phyloP scores from a whole-genome alignment of 2,329 filamentous ascomycete genomes.

The Biscogniauxia mediterranea region DNA sequence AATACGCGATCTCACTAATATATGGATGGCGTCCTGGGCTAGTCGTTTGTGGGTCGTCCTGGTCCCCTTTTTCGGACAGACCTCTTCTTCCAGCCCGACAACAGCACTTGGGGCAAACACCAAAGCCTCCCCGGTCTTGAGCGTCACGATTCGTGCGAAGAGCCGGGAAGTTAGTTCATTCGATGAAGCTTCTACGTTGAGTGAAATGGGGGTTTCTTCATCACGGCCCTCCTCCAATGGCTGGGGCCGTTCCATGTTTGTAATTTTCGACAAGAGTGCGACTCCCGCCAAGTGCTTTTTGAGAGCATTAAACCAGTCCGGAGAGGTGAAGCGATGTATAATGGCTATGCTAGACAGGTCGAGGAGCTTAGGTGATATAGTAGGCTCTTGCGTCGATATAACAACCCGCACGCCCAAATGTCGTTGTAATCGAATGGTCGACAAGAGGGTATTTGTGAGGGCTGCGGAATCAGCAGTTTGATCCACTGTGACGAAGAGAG shows the following conservation, averaged over 20 bases:
- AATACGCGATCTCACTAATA: conserved; percentile 41
- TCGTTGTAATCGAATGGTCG: conserved; percentile 66
- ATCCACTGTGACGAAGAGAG: conserved; percentile 39
- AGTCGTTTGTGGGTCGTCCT: conserved; percentile 27
- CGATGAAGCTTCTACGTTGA: background rate
- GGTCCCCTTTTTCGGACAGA: conserved; percentile 1
- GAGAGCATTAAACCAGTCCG: conserved; percentile 13
- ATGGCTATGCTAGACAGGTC: conserved; percentile 71
- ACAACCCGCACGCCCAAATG: conserved; percentile 66
- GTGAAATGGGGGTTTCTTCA: no score
- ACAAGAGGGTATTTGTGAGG: conserved; percentile 62
- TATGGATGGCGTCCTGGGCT: conserved; percentile 39
- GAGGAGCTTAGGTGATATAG: conserved; percentile 64
- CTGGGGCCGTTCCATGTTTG: background rate
- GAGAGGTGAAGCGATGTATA: conserved; percentile 67
- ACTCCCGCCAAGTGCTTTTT: conserved; percentile 14
- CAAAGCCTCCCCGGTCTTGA: conserved; percentile 45
- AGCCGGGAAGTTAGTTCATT: conserved; percentile 29
- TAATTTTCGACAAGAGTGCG: conserved; percentile 6
- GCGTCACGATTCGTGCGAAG: conserved; percentile 42
- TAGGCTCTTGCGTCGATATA: conserved; percentile 77
- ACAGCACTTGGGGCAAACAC: conserved; percentile 47
- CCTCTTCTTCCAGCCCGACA: conserved; percentile 29
- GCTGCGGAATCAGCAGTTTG: conserved; percentile 50
- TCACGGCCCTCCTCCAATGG: no score